Evolutionary conservation across 768 basidiomycete species (phyloP).

Genomic region (Mrakia blollopis): DNA sequence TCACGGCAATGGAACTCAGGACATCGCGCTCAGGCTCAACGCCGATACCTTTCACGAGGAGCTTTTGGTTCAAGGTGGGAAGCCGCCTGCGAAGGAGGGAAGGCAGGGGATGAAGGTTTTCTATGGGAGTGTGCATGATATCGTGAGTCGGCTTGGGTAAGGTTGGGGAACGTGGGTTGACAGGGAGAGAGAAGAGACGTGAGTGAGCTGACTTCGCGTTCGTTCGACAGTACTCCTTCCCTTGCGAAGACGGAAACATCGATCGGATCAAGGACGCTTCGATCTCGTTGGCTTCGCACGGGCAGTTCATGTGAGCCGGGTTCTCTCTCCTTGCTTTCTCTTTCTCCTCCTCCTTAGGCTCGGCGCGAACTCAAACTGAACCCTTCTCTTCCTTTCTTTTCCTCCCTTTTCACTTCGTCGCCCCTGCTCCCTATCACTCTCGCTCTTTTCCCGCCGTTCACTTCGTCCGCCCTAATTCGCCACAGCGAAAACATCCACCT

Average conservation of each 20-base stretch:
- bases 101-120: constrained; percentile 58
- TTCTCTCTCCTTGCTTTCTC: not conserved
- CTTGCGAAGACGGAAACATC: constrained; percentile 67
- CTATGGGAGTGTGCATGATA: constrained; percentile 91
- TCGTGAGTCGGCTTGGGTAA: constrained; percentile 54
- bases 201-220: not conserved
- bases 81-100: constrained; percentile 36
- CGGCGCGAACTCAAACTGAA: too few relatives aligned
- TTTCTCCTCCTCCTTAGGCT: too few relatives aligned
- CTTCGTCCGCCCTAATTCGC: not conserved
- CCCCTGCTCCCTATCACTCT: not conserved
- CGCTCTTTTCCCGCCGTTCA: not conserved
- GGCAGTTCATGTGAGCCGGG: constrained; percentile 62
- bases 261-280: constrained; percentile 81
- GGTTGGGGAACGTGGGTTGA: not conserved
- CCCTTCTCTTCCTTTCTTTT: too few relatives aligned
- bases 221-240: constrained; percentile 23
- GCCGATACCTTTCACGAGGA: constrained; percentile 71
- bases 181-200: not conserved
- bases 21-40: constrained; percentile 85
- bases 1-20: constrained; percentile 88
- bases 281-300: constrained; percentile 69
- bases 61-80: constrained; percentile 47
- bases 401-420: too few relatives aligned
- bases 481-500: constrained; percentile 59